Conservation (phyloP, 208 protist species). For the Leishmania lainsoni region DNA sequence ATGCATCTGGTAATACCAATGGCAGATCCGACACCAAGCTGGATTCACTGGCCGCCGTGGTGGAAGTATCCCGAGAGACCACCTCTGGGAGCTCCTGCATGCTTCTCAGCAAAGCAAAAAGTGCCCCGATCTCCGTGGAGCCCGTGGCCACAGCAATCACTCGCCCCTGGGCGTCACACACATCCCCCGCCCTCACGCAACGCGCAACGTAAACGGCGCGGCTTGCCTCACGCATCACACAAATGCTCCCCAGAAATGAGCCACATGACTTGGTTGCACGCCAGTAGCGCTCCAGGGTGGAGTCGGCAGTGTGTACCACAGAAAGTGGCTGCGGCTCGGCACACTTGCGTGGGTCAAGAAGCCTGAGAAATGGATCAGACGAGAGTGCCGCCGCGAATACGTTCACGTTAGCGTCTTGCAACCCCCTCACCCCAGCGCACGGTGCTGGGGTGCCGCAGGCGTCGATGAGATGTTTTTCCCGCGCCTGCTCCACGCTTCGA, state of each 20-base stretch:
- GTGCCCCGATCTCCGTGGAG: constrained; percentile 25
- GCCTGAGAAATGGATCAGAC: constrained; percentile 17
- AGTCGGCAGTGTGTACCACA: neutral
- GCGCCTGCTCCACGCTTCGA: constrained; percentile 40
- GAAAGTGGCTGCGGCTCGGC: constrained; percentile 14
- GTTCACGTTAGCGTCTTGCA: constrained; percentile 11
- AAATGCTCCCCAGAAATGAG: constrained; percentile 7
- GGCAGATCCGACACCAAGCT: neutral
- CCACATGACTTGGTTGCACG: neutral
- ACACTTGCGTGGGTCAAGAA: constrained; percentile 1
- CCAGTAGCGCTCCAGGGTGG: constrained; percentile 16
- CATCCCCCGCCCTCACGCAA: neutral
- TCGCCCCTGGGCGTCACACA: neutral
- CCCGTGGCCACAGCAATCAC: constrained; percentile 11
- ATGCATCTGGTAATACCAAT: constrained; percentile 13
- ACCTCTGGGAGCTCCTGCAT: constrained; percentile 8
- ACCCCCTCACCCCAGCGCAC: constrained; percentile 39
- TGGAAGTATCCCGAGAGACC: neutral
- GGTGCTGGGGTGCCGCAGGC: constrained; percentile 28
- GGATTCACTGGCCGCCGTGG: neutral
- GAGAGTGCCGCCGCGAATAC: constrained; percentile 19
- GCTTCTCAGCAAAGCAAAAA: neutral
- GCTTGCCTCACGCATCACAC: constrained; percentile 4
- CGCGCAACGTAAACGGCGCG: constrained; percentile 17
- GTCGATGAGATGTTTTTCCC: constrained; percentile 47